Conservation (phyloP, 371 early-diverging fungal genomes). For the Mortierella sp. region DNA sequence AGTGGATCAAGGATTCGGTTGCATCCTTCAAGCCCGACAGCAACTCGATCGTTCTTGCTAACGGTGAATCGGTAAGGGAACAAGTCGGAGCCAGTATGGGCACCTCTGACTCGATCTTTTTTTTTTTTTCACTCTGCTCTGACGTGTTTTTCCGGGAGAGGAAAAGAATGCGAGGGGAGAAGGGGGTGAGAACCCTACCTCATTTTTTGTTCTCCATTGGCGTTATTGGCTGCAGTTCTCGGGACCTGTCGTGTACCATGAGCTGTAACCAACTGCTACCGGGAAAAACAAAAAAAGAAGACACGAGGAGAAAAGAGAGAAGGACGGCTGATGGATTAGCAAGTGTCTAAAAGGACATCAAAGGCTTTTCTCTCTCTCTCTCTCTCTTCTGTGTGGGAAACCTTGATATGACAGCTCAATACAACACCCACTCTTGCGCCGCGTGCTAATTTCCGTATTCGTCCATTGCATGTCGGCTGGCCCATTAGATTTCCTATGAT, state of each 20-base stretch:
- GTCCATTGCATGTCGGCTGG: too few species aligned
- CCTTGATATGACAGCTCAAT: too few species aligned
- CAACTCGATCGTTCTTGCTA: constrained; percentile 72
- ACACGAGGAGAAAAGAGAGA: neutral
- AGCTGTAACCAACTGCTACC: neutral
- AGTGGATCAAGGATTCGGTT: constrained; percentile 82
- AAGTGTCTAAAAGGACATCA: too few species aligned
- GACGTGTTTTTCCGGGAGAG: neutral
- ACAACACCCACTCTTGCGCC: too few species aligned
- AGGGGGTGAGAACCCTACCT: neutral
- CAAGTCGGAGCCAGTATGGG: neutral
- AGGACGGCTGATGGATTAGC: too few species aligned
- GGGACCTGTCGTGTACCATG: neutral
- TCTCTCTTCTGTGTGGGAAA: too few species aligned
- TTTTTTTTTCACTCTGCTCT: neutral
- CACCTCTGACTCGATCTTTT: too few species aligned
- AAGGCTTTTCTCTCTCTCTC: too few species aligned
- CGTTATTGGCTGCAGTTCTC: neutral
- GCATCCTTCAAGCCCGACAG: constrained; percentile 73
- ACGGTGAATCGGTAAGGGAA: constrained; percentile 68
- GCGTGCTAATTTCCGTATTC: too few species aligned
- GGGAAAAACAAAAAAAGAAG: neutral
- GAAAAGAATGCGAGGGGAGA: too few species aligned
- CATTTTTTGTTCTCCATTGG: neutral
- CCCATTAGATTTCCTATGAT: constrained; percentile 71